Conservation (phyloP, 2,329 filamentous ascomycete genomes). For the Fusarium chlamydosporum region DNA sequence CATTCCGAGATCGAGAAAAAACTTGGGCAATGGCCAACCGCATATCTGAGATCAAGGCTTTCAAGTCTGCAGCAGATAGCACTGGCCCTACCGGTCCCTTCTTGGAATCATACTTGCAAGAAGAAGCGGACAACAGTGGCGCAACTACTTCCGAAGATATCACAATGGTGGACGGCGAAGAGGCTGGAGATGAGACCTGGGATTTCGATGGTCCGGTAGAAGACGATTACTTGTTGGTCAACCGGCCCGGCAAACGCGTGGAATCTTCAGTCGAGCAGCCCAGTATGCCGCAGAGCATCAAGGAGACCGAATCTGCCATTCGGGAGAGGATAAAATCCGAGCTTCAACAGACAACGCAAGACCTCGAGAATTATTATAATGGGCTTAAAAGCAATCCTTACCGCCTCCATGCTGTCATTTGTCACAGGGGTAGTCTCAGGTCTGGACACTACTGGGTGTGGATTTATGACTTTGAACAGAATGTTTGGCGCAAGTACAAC, state of each 20-base stretch:
- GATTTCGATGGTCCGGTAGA: slow-evolving; percentile 58
- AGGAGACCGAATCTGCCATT: slow-evolving; percentile 50
- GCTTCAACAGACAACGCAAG: slow-evolving; percentile 50
- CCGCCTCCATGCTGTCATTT: slow-evolving; percentile 90
- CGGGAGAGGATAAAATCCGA: slow-evolving; percentile 64
- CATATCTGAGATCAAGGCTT: slow-evolving; percentile 68
- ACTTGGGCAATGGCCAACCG: slow-evolving; percentile 82
- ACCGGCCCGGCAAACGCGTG: slow-evolving; percentile 25
- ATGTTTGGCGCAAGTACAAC: slow-evolving; percentile 94
- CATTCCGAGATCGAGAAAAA: slow-evolving; percentile 75
- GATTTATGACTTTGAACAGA: slow-evolving; percentile 88
- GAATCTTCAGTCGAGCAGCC: background rate
- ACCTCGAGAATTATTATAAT: slow-evolving; percentile 54
- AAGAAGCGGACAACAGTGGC: background rate
- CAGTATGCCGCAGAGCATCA: slow-evolving; percentile 32
- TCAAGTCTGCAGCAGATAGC: slow-evolving; percentile 48
- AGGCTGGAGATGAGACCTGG: slow-evolving; percentile 52
- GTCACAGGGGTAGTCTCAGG: slow-evolving; percentile 81
- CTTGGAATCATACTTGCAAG: slow-evolving; percentile 46
- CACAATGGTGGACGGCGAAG: slow-evolving; percentile 7
- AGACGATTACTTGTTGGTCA: slow-evolving; percentile 55
- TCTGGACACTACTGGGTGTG: slow-evolving; percentile 98
- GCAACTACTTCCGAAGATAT: slow-evolving; percentile 7
- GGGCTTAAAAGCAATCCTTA: slow-evolving; percentile 78
- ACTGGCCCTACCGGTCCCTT: slow-evolving; percentile 50